Evolutionary conservation across 2,329 filamentous ascomycete genomes (phyloP).

Genomic region (Colletotrichum orchidophilum): DNA sequence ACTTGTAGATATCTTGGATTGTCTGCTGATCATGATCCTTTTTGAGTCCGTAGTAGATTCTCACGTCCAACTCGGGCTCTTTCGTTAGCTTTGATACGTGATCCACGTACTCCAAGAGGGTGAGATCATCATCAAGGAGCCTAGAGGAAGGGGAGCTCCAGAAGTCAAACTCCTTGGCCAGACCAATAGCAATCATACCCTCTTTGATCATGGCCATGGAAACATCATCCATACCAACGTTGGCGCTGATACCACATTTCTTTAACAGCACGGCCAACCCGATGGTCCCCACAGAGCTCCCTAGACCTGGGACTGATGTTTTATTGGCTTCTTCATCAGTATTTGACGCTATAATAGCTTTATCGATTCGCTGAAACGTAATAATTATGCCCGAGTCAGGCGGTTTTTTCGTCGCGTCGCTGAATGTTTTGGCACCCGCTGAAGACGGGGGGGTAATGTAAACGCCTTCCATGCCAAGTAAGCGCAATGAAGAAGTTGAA

Average conservation of each 20-base stretch:
- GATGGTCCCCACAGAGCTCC: background rate
- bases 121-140: background rate
- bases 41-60: slow-evolving; percentile 1
- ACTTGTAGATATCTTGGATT: background rate
- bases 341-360: background rate
- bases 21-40: background rate
- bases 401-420: background rate
- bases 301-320: background rate
- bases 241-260: background rate
- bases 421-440: background rate
- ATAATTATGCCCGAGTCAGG: background rate
- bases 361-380: background rate
- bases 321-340: background rate
- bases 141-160: background rate
- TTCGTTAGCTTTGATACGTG: background rate
- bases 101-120: background rate
- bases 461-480: background rate
- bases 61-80: background rate
- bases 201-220: background rate
- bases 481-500: background rate
- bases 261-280: background rate
- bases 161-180: slow-evolving; percentile 5
- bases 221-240: background rate
- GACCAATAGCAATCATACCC: background rate
- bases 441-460: background rate